Evolutionary conservation across 2,329 filamentous ascomycete genomes (phyloP), one percentile per base, ranked within the genome.

Genomic region (Neofusicoccum umdonicola): DNA sequence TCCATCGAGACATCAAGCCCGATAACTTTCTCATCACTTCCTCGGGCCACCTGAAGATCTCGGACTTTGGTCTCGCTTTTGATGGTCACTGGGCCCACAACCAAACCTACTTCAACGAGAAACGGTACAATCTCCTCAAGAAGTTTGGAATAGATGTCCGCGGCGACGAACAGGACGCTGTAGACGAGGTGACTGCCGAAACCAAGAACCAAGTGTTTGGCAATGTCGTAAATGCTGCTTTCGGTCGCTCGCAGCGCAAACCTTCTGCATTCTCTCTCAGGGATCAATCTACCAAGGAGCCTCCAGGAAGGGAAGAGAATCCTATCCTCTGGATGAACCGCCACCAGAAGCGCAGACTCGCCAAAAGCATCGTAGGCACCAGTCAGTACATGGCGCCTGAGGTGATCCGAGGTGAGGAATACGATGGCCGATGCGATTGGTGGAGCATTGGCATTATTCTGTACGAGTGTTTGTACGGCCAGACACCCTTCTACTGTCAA

Each of bases 301-400:
- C 76, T 4, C 45, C 34, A 3, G 56, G 19, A 41, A 65, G 52
- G 17, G 45, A 51, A 5, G 17, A 31, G 3, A 56, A 65, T 12
- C 63, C 63, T 1, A 66, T 78, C 7, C 73, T 79, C 63, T 81
- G 77, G 74, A 72, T 80, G 19, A 80, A 82, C 61, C 77, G 77
- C 19, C 77, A 74, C 4, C 78, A 81, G 58, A 89, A 88, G 69
- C 87, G 92, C 44, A 85, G 86, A 39, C 84, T 92, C 39, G 94
- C 94, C 1, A 87, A 88, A 69, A 97, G 93, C 51, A 88, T 97
- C 1, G 94, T 98, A 11, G 94, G 94, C 2, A 98, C 95, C 2
- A 97, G 93, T 74, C 94, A 97, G 74, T 98, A 98, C 80, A 98
- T 97, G 95, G 94, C 95, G 0, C 94, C 94, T 1, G 95, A 98